Evolutionary conservation across 2,329 filamentous ascomycete species (phyloP), one percentile per base, ranked within the genome.

Genomic region (Xylariales sp.): DNA sequence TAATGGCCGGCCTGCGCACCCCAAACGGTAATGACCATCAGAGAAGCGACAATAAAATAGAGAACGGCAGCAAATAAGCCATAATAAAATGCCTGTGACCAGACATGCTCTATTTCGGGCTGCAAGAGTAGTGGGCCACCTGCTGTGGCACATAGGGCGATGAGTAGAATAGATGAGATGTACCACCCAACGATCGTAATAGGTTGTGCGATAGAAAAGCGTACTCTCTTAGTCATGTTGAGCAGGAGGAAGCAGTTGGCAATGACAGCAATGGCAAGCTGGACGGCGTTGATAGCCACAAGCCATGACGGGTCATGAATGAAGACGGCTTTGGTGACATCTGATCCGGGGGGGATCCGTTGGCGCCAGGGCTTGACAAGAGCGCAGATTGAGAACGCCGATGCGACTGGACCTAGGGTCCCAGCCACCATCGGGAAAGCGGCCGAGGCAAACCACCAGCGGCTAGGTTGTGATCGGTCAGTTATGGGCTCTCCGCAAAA

Each of bases 31-130:
- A 93, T 80, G 71, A 91, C 86, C 79, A 97, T 89, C 45, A 97
- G 85, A 53, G 91, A 88, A 0, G 92, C 91, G 61, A 92, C 91
- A 16, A 95, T 76, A 64, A 95, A 91, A 80, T 97, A 97, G 23
- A 97, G 85, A 2, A 88, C 81, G 5, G 93, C 92, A 2, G 93
- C 90, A 73, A 93, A 93, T 18, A 97, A 85, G 32, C 89, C 94
- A 75, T 97, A 97, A 86, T 91, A 97, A 75, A 92, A 97, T 0
- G 93, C 93, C 78, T 97, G 92, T 0, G 92, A 93, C 84, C 86
- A 89, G 55, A 89, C 82, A 70, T 92, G 90, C 71, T 83, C 85
- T 69, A 63, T 82, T 75, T 58, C 78, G 56, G 74, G 84, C 67
- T 80, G 71, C 1, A 73, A 81, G 1, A 78, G 68, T 1, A 90